Conservation (phyloP, 441 rosid species). For the Melastoma candidum region DNA sequence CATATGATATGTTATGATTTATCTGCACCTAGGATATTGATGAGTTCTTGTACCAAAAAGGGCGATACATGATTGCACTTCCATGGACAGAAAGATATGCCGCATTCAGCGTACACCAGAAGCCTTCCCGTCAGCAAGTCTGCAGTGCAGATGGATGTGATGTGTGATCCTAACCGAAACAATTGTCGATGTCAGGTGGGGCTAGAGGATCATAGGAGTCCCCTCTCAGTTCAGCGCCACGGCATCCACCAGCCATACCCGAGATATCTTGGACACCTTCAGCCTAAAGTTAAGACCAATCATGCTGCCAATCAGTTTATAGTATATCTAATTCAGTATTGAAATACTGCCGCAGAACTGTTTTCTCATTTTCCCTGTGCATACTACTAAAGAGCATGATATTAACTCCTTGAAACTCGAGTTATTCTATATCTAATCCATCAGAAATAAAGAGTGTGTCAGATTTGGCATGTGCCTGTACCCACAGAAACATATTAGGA, state of each 20-base stretch:
- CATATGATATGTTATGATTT: too few species aligned
- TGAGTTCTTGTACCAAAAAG: slow-evolving; percentile 58
- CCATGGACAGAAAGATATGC: slow-evolving; percentile 74
- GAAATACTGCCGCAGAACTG: too few species aligned
- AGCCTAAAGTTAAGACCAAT: slow-evolving; percentile 31
- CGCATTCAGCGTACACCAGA: slow-evolving; percentile 59
- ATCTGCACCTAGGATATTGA: slow-evolving; percentile 30
- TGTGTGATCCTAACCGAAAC: background rate
- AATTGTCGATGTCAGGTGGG: slow-evolving; percentile 69
- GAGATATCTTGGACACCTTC: slow-evolving; percentile 63
- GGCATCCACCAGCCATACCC: slow-evolving; percentile 33
- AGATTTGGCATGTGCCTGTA: too few species aligned
- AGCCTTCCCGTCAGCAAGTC: background rate
- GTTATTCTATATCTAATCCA: too few species aligned
- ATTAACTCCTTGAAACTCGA: too few species aligned
- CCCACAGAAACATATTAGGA: too few species aligned
- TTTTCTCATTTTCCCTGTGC: too few species aligned
- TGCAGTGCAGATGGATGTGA: background rate
- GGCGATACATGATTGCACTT: slow-evolving; percentile 58
- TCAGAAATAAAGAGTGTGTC: too few species aligned
- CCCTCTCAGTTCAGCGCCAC: slow-evolving; percentile 54
- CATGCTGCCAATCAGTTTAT: too few species aligned
- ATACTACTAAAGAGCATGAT: too few species aligned
- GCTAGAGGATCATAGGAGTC: slow-evolving; percentile 78
- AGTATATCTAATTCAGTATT: background rate